A percentile compares a stretch with the other conserved stretches of the same genome.
Evolutionary conservation across 2,329 filamentous ascomycete genomes (phyloP).

Genomic region (Alternaria sp.): DNA sequence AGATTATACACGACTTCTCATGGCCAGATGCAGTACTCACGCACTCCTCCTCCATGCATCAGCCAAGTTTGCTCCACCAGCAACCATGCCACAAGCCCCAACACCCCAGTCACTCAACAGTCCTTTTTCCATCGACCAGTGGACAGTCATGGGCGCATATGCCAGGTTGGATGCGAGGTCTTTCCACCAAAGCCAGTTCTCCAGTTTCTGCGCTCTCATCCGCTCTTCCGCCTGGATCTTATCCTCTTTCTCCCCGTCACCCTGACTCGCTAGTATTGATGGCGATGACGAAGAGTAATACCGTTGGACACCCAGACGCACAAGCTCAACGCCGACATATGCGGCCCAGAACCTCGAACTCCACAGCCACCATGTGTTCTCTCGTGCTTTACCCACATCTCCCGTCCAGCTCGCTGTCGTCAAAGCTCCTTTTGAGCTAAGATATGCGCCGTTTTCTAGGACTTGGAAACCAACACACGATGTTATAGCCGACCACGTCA

Average conservation of each 20-base stretch:
- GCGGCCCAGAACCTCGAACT: slow-evolving; percentile 82
- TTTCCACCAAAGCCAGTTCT: slow-evolving; percentile 66
- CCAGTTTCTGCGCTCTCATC: slow-evolving; percentile 37
- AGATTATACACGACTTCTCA: no score
- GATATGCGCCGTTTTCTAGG: slow-evolving; percentile 84
- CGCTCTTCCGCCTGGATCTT: slow-evolving; percentile 53
- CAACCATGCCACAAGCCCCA: slow-evolving; percentile 66
- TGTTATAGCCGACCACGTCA: slow-evolving; percentile 74
- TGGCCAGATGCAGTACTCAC: slow-evolving; percentile 6
- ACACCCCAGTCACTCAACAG: slow-evolving; percentile 67
- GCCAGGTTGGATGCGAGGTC: slow-evolving; percentile 74
- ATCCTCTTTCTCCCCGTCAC: slow-evolving; percentile 57
- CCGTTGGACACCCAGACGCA: slow-evolving; percentile 63
- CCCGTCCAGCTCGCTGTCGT: slow-evolving; percentile 57
- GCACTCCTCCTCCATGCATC: slow-evolving; percentile 57
- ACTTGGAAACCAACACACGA: slow-evolving; percentile 76
- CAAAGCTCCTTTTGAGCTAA: slow-evolving; percentile 77
- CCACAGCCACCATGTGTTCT: slow-evolving; percentile 72
- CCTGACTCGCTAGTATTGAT: not conserved
- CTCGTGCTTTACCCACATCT: slow-evolving; percentile 56
- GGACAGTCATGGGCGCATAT: slow-evolving; percentile 83
- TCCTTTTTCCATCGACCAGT: slow-evolving; percentile 74
- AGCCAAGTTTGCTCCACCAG: slow-evolving; percentile 54
- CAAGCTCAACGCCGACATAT: slow-evolving; percentile 80
- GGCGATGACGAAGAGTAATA: slow-evolving; percentile 26